Conservation (phyloP, 139 green algal species). For the Tetraselmis chui region DNA sequence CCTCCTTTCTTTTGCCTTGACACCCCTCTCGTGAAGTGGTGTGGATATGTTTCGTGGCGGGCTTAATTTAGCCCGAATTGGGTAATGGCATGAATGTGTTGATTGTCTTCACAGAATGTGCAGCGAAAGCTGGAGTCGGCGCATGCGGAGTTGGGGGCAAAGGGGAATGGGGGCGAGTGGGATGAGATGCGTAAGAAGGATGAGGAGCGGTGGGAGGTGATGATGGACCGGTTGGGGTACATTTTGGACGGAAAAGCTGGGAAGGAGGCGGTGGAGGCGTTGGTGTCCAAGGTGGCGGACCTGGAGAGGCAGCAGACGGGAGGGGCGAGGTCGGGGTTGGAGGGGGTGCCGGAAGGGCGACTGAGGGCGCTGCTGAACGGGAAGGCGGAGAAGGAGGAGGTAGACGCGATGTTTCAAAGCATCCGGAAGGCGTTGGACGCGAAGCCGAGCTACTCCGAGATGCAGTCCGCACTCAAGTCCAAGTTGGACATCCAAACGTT, state of each 20-base stretch:
- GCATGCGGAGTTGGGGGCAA: not conserved
- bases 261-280: not conserved
- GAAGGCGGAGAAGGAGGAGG: not conserved
- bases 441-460: not conserved
- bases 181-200: not conserved
- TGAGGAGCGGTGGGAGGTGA: not conserved
- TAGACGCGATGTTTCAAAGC: not conserved
- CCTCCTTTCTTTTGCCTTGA: not conserved
- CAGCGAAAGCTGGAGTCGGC: not conserved
- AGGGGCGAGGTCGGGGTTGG: no score
- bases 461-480: not conserved
- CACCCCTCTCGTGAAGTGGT: no score
- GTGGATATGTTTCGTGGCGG: no score
- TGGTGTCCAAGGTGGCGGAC: not conserved
- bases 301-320: no score
- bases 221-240: not conserved
- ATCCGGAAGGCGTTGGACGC: not conserved
- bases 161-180: not conserved
- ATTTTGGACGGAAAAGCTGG: not conserved
- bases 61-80: no score
- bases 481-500: not conserved
- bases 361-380: not conserved
- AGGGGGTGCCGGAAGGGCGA: not conserved
- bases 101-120: not conserved
- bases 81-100: no score